Conservation (phyloP, 2,329 filamentous ascomycete species). For the Hypoxylon sp. region DNA sequence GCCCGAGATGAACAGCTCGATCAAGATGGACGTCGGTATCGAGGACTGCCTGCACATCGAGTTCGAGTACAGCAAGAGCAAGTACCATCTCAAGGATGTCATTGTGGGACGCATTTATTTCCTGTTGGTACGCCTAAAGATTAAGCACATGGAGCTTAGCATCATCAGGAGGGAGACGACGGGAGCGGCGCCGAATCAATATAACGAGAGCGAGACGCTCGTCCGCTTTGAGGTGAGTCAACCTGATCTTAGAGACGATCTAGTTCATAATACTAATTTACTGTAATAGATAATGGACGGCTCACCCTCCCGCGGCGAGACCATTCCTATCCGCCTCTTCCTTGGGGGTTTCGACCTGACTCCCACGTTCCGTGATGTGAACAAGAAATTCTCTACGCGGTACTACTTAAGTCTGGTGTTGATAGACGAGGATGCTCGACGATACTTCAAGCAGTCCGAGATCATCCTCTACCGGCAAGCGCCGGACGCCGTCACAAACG, state of each 20-base stretch:
- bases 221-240: conserved; percentile 88
- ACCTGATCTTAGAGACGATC: conserved; percentile 1
- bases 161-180: conserved; percentile 98
- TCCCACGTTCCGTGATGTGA: conserved; percentile 98
- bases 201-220: conserved; percentile 98
- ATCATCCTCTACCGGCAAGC: conserved; percentile 95
- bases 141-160: conserved; percentile 99
- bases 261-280: conserved; percentile 23
- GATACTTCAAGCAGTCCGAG: conserved; percentile 99
- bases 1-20: conserved; percentile 96
- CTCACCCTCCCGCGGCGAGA: conserved; percentile 93
- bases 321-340: conserved; percentile 97
- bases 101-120: conserved; percentile 99
- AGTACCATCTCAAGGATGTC: conserved; percentile 99
- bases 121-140: conserved; percentile 95
- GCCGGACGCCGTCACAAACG: conserved; percentile 67
- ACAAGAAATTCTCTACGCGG: conserved; percentile 99
- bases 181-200: conserved; percentile 96
- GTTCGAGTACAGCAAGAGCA: conserved; percentile 99
- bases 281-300: conserved; percentile 92
- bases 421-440: conserved; percentile 95
- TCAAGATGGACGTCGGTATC: conserved; percentile 99
- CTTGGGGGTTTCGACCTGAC: conserved; percentile 97
- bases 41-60: conserved; percentile 99
- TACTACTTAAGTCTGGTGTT: conserved; percentile 97